phyloP scores from a whole-genome alignment of 2,329 filamentous ascomycete species.

The Sporothrix brunneoviolacea region DNA sequence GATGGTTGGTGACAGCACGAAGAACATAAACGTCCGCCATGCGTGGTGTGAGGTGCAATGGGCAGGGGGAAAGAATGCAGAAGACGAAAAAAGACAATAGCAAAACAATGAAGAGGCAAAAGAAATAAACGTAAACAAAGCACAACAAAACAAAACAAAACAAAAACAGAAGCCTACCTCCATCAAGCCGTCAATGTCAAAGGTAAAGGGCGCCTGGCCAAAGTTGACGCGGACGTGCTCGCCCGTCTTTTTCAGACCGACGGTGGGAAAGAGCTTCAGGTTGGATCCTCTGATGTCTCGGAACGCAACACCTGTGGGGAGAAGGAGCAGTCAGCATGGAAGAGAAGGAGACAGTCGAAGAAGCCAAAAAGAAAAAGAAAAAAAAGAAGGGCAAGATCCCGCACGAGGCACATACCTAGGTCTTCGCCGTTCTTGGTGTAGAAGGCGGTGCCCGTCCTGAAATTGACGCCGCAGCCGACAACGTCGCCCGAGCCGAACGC shows the following conservation, averaged over 20 bases:
- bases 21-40: not conserved
- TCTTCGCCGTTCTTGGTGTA: constrained; percentile 60
- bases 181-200: constrained; percentile 84
- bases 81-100: not conserved
- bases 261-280: constrained; percentile 57
- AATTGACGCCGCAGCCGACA: constrained; percentile 62
- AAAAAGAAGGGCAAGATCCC: not conserved
- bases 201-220: constrained; percentile 72
- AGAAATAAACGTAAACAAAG: not conserved
- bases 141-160: not conserved
- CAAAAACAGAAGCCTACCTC: constrained; percentile 43
- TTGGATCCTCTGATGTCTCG: constrained; percentile 48
- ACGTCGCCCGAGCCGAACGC: constrained; percentile 50
- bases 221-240: constrained; percentile 60
- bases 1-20: not conserved
- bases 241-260: constrained; percentile 59
- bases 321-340: constrained; percentile 16
- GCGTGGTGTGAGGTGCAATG: not conserved
- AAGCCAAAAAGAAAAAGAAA: not conserved
- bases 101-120: not conserved
- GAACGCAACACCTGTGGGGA: constrained; percentile 58
- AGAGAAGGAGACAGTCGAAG: not conserved
- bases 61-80: not conserved
- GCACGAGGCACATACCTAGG: constrained; percentile 37
- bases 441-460: constrained; percentile 56